Conservation (phyloP, 2,329 filamentous ascomycete species). For the Trichoderma arundinaceum region DNA sequence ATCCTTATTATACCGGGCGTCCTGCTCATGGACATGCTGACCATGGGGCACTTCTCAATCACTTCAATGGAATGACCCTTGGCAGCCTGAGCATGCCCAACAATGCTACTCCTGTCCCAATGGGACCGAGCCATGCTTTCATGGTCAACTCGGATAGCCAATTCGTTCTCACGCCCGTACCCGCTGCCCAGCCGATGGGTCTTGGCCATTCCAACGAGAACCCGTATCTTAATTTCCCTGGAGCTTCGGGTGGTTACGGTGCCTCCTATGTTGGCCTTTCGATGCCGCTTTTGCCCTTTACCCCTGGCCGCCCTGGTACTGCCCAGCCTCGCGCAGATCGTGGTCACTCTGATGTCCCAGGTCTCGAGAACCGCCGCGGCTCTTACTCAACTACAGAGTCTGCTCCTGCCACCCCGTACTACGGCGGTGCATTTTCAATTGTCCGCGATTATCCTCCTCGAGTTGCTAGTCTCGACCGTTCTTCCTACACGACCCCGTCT, state of each 20-base stretch:
- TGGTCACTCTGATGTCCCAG: constrained; percentile 61
- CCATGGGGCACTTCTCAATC: constrained; percentile 41
- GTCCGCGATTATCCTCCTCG: constrained; percentile 66
- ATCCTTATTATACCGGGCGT: constrained; percentile 43
- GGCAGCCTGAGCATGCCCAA: constrained; percentile 45
- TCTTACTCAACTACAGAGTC: constrained; percentile 73
- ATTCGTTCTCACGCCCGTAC: constrained; percentile 47
- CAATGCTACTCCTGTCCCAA: constrained; percentile 40
- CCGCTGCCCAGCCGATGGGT: constrained; percentile 44
- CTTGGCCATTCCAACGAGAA: constrained; percentile 45
- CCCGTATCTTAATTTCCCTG: constrained; percentile 43
- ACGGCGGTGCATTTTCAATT: constrained; percentile 62
- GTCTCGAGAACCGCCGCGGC: constrained; percentile 68
- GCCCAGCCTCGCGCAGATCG: constrained; percentile 55
- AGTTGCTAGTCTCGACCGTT: constrained; percentile 64
- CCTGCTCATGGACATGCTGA: constrained; percentile 42
- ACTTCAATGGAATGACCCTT: constrained; percentile 48
- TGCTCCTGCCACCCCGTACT: constrained; percentile 68
- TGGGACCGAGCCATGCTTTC: constrained; percentile 46
- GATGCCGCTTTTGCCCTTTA: constrained; percentile 55
- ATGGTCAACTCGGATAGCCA: constrained; percentile 49
- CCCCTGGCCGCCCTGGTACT: constrained; percentile 55
- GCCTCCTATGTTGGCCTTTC: constrained; percentile 47
- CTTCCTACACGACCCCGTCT: constrained; percentile 70
- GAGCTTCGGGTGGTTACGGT: constrained; percentile 44